Evolutionary conservation across 805 yeast genomes (phyloP).

Genomic region (Teunomyces stri): DNA sequence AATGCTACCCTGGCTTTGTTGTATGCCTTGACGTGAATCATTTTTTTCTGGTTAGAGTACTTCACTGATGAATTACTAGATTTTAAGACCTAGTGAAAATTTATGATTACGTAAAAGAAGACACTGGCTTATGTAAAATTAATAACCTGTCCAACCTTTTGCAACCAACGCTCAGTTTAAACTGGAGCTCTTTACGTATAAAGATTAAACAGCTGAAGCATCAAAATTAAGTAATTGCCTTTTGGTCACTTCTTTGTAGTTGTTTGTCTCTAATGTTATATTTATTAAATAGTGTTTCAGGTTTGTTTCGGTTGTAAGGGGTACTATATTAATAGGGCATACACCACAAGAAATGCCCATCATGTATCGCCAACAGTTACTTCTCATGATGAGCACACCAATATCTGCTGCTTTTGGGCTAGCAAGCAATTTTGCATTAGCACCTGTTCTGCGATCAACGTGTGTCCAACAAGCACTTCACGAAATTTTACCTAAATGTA

Average conservation of each 20-base stretch:
- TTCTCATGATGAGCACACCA: not conserved
- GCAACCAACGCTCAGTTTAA: not conserved
- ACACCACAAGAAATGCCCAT: not conserved
- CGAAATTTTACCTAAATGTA: slow-evolving; percentile 40
- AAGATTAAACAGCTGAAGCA: no score
- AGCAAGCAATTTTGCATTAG: not conserved
- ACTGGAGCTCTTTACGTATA: no score
- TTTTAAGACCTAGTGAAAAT: not conserved
- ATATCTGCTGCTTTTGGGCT: not conserved
- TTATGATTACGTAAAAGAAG: not conserved
- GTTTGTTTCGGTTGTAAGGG: not conserved
- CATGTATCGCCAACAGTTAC: not conserved
- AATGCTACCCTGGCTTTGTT: not conserved
- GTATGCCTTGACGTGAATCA: not conserved
- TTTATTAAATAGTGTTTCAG: not conserved
- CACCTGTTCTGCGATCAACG: slow-evolving; percentile 1
- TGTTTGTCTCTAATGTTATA: not conserved
- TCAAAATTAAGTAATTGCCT: not conserved
- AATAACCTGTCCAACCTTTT: not conserved
- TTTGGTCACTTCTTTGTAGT: not conserved
- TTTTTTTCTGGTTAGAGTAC: not conserved
- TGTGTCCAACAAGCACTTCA: slow-evolving; percentile 43
- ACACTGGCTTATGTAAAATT: not conserved
- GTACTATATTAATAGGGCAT: not conserved
- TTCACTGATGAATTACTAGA: not conserved